Evolutionary conservation across 148 eudicot genomes (phyloP), one percentile per base, ranked within the genome.

Genomic region (Rhododendron simsii): DNA sequence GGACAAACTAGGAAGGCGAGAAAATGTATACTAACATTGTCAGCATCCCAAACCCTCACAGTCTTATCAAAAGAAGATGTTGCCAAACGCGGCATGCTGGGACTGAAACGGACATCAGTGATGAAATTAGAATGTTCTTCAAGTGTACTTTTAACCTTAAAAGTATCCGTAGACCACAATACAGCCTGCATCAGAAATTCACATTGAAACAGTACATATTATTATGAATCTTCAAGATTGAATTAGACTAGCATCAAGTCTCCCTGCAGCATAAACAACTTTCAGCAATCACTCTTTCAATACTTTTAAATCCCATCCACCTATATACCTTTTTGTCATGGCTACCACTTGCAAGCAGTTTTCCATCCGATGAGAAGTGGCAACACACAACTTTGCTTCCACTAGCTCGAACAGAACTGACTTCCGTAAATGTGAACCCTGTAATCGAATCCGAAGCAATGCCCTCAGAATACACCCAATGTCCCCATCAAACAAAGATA

Each of bases 21-120:
- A 23, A 59, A 28, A 80, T 55, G 61, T 80, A 44, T 41, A 92
- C 98, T 88, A 51, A 96, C 98, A 88, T 92, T 94, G 65, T 96
- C 98, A 39, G 91, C 94, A 87, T 96, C 98, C 98, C 98, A 96
- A 86, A 96, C 96, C 90, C 98, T 88, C 78, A 96, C 98, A 85
- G 98, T 90, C 89, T 93, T 96, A 87, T 96, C 98, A 87, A 93
- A 96, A 50, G 98, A 96, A 45, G 98, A 96, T 81, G 98, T 96
- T 86, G 98, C 98, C 73, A 96, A 94, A 61, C 98, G 96, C 20
- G 94, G 89, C 91, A 91, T 90, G 92, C 95, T 95, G 55, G 98
- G 95, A 76, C 98, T 95, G 90, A 96, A 96, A 78, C 98, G 98
- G 50, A 96, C 96, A 90, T 96, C 98, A 74, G 98, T 96, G 77